These are phyloP conservation scores for Arxiozyma slooffiae DNA, from an alignment of 1,139 yeast genomes.

Conservation along the genomic window DNA sequence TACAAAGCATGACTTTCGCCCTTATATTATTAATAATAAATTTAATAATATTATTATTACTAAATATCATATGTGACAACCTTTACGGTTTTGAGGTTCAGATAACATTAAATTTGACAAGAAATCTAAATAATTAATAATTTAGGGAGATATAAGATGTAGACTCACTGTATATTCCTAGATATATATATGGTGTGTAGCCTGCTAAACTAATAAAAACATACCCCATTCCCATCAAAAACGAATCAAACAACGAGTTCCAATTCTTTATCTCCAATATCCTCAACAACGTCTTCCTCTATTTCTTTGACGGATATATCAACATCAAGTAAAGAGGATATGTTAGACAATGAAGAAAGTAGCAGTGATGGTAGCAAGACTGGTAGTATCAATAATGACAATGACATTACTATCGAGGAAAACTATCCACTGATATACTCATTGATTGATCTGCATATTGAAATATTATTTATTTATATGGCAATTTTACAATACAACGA, in stretches of 20 bases:
- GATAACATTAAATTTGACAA: too few relatives aligned
- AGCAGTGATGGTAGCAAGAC: neutral
- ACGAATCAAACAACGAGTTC: neutral
- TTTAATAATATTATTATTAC: too few relatives aligned
- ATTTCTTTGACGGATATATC: neutral
- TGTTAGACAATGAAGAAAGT: neutral
- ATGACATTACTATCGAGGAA: slow-evolving; percentile 11
- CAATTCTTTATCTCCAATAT: neutral
- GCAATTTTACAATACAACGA: slow-evolving; percentile 77
- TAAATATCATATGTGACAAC: too few relatives aligned
- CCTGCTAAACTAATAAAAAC: too few relatives aligned
- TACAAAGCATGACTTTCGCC: too few relatives aligned
- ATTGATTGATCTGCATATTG: slow-evolving; percentile 65
- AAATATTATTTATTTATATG: slow-evolving; percentile 63
- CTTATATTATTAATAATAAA: too few relatives aligned
- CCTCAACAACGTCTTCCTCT: neutral
- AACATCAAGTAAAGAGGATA: slow-evolving; percentile 1
- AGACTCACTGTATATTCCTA: too few relatives aligned
- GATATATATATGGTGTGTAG: too few relatives aligned
- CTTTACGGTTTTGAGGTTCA: too few relatives aligned
- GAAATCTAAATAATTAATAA: too few relatives aligned
- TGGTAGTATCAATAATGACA: neutral
- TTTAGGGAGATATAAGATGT: too few relatives aligned
- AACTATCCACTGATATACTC: slow-evolving; percentile 44
- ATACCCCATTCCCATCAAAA: neutral